phyloP scores from a whole-genome alignment of 106 monocot species.

The Ottelia alismoides region DNA sequence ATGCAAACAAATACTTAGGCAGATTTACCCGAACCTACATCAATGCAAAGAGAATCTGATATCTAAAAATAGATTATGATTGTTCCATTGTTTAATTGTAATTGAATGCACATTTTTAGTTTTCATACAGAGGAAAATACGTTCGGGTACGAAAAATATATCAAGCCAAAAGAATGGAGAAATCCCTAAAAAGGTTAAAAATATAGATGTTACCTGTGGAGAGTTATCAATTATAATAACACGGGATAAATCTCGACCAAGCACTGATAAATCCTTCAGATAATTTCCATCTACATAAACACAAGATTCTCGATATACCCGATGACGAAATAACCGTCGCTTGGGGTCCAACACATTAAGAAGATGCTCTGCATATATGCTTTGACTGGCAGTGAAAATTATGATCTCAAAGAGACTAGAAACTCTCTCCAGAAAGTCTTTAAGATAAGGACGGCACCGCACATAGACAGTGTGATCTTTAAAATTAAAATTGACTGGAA shows the following conservation, averaged over 20 bases:
- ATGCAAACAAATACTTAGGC: too few relatives aligned
- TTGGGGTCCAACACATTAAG: conserved; percentile 91
- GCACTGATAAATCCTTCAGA: conserved; percentile 81
- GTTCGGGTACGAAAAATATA: too few relatives aligned
- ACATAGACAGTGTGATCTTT: conserved; percentile 90
- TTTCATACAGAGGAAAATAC: too few relatives aligned
- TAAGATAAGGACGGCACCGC: conserved; percentile 73
- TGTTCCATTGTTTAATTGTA: too few relatives aligned
- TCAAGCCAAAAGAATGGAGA: too few relatives aligned
- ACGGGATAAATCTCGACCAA: conserved; percentile 85
- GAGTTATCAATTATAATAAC: conserved; percentile 95
- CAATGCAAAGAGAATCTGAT: too few relatives aligned
- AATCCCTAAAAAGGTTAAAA: too few relatives aligned
- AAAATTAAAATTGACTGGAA: conserved; percentile 83
- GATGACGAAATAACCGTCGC: conserved; percentile 81
- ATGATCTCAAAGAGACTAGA: conserved; percentile 72
- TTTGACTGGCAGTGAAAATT: conserved; percentile 97
- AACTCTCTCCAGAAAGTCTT: conserved; percentile 81
- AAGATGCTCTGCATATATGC: conserved; percentile 92
- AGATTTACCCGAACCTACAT: too few relatives aligned
- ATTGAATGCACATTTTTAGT: too few relatives aligned
- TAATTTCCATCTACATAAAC: conserved; percentile 97
- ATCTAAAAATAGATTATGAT: too few relatives aligned
- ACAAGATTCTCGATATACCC: conserved; percentile 91
- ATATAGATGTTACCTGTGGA: conserved; percentile 85